Conservation (phyloP, 371 early-diverging fungal genomes). For the Apophysomyces ossiformis region DNA sequence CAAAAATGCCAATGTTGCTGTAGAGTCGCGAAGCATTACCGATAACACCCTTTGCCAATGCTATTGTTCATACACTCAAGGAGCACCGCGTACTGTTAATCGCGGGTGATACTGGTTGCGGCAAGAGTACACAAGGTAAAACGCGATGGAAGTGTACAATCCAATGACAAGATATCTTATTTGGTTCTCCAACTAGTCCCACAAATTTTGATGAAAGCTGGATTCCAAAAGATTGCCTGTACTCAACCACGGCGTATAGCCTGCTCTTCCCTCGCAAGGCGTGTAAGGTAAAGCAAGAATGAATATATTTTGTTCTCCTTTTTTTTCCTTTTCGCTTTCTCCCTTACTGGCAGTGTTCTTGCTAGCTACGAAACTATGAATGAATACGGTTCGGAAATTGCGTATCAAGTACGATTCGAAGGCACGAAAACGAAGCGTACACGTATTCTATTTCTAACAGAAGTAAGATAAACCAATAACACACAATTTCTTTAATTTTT, state of each 20-base stretch:
- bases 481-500: conserved; percentile 20
- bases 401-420: conserved; percentile 75
- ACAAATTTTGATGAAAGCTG: conserved; percentile 75
- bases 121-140: conserved; percentile 80
- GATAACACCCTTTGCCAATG: conserved; percentile 61
- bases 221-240: conserved; percentile 78
- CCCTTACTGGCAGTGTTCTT: neutral
- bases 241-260: conserved; percentile 96
- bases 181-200: conserved; percentile 51
- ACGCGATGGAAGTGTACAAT: neutral
- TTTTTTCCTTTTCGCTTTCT: neutral
- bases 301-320: no score
- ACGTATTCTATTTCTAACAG: conserved; percentile 68
- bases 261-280: conserved; percentile 84
- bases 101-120: conserved; percentile 86
- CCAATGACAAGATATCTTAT: neutral
- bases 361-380: conserved; percentile 62
- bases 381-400: conserved; percentile 70
- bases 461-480: conserved; percentile 32
- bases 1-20: neutral
- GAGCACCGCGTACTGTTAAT: conserved; percentile 63
- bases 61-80: conserved; percentile 61
- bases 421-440: conserved; percentile 65
- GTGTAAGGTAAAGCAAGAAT: conserved; percentile 60
- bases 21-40: conserved; percentile 58